Base-by-base conservation (phyloP, 2,329 filamentous ascomycete genomes). In the Diaporthe ilicicola region DNA sequence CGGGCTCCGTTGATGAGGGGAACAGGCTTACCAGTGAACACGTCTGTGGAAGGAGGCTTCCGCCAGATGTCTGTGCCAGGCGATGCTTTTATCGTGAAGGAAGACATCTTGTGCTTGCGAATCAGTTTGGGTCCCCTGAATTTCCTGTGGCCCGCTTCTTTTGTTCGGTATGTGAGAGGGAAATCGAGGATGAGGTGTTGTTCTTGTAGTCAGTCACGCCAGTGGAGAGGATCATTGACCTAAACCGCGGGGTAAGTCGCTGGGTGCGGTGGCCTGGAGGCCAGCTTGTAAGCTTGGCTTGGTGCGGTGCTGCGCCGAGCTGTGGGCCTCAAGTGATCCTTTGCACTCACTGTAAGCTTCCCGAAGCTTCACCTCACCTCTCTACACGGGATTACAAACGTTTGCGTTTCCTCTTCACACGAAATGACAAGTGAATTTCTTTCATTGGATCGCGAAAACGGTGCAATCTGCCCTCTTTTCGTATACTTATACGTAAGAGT, bases 31-130 rank as follows among this genome's bases (percentile, higher is more conserved):
- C 86, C 91, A 76, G 88, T 92, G 83, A 93, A 93, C 74, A 87
- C 84, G 71, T 90, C 84, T 17, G 87, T 88, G n/a, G 84, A 82
- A 0, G 92, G 91, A 0, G 91, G 90, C 79, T 93, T 93, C 79
- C 91, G 90, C 93, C 93, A 95, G 78, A 94, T 89, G 80, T 95
- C 93, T 44, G 92, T 94, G 39, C 85, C 85, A 0, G 91, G 85
- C 0, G 81, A 77, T 22, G 90, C 88, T 66, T 83, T 85, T 75
- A 93, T 84, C 19, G 80, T 84, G 78, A 91, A 89, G 39, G 70
- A 53, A 69, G 74, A 73, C 71, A 73, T 76, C n/a, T 7, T 69
- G 61, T 12, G 10, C 13, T 10, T 44, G 34, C 3, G 19, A 19
- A 17, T 17, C 4, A 2, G 12, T 7, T 6, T 34, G 3, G 56